Evolutionary conservation across 306 rosid genomes (phyloP).

Genomic region (Canavalia ensiformis): DNA sequence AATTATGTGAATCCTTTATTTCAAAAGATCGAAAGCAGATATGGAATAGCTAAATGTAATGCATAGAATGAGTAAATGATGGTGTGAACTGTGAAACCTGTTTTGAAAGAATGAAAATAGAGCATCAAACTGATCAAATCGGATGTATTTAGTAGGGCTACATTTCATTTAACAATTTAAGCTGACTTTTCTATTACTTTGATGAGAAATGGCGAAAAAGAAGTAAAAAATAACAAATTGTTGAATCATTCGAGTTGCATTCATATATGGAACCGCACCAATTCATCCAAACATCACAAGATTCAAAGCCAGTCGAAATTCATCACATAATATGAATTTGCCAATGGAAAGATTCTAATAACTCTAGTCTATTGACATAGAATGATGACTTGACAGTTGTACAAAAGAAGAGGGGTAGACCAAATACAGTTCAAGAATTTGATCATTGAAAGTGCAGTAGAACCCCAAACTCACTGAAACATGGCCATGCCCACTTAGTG

Average conservation of each 20-base stretch:
- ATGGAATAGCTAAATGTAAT: not conserved
- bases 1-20: not conserved
- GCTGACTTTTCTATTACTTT: not conserved
- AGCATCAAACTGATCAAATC: not conserved
- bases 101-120: not conserved
- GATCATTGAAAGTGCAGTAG: constrained; percentile 37
- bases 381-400: constrained; percentile 21
- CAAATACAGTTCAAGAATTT: constrained; percentile 34
- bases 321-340: not conserved
- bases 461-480: constrained; percentile 84
- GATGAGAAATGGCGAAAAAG: not conserved
- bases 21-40: not conserved
- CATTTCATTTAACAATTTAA: not conserved
- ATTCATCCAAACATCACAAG: not conserved
- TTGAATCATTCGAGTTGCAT: not conserved
- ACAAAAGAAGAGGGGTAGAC: constrained; percentile 10
- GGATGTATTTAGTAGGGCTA: not conserved
- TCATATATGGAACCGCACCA: not conserved
- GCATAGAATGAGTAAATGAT: not conserved
- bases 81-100: not conserved
- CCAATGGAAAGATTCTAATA: not conserved
- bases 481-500: constrained; percentile 95
- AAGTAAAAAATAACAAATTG: not conserved
- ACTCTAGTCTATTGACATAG: not conserved
- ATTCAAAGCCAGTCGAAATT: not conserved